Evolutionary conservation across 2,329 filamentous ascomycete genomes (phyloP), one percentile per base, ranked within the genome.

Genomic region (Aspergillus ruber): DNA sequence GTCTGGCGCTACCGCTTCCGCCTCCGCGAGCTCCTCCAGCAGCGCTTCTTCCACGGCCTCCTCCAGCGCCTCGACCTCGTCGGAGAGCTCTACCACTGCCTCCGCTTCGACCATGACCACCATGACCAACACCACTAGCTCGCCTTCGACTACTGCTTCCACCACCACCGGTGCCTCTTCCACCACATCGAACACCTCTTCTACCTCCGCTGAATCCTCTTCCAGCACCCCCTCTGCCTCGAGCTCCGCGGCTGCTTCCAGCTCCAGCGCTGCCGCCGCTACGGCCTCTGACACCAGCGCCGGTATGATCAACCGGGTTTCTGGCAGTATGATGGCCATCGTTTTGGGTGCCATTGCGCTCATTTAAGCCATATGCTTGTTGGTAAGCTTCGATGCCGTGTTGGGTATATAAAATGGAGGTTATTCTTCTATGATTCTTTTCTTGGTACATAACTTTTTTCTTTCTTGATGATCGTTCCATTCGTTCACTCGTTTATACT

Each of bases 1-100:
- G 47, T 58, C 73, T 10, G 74, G 71, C 51, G 65, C 67, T 51
- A 72, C 70, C 48, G 72, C 54, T 50, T 52, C 58, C 27, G 25
- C 25, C 25, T 55, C 62, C 42, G 59, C 70, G n/a, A 56, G 62
- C 17, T 63, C 61, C 35, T 18, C 36, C 36, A 36, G 33, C 18
- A 25, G 18, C 9, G 10, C 39, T 35, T n/a, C 57, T 13, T 60
- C 60, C 42, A 50, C 59, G 25, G 48, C 53, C 12, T 50, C 57
- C 27, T 50, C 50, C 20, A 57, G 59, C 21, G 49, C 60, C 12
- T 54, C 57, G 42, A 57, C 61, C 23, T 53, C 62, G 21, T 57
- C 61, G 45, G 51, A 54, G 7, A 48, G 51, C 6, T 43, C 52
- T 13, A 48, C 47, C 6, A 51, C 54, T 21, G 50, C 49, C 38